These are phyloP conservation scores for Leccinum disarticulatum DNA, from an alignment of 768 basidiomycete genomes.

Conservation along the genomic window DNA sequence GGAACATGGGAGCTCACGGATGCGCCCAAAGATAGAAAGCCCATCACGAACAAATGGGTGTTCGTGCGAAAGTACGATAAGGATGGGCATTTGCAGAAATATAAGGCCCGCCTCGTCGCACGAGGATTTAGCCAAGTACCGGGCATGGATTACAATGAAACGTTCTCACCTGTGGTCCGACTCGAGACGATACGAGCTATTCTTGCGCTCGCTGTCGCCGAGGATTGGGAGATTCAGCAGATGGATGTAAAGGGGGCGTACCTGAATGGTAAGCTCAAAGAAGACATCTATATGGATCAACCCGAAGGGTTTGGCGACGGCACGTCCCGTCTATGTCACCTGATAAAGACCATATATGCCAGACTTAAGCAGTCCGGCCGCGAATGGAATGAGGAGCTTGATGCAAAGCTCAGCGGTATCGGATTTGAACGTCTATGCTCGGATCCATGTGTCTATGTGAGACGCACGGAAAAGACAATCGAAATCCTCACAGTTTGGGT, in stretches of 20 bases:
- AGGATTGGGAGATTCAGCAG: not conserved
- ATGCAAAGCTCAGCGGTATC: not conserved
- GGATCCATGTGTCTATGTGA: constrained; percentile 5
- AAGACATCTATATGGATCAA: not conserved
- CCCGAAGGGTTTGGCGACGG: not conserved
- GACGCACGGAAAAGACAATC: not conserved
- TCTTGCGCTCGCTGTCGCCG: not conserved
- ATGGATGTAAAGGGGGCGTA: not conserved
- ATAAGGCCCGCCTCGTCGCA: not conserved
- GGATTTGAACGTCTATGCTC: not conserved
- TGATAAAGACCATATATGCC: not conserved
- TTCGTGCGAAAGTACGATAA: not conserved
- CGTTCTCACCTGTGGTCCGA: not conserved
- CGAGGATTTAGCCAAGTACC: not conserved
- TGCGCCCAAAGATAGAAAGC: not conserved
- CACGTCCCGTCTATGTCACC: not conserved
- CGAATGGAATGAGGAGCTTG: not conserved
- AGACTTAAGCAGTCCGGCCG: not conserved
- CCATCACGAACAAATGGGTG: not conserved
- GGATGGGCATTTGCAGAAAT: not conserved
- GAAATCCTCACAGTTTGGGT: constrained; percentile 26
- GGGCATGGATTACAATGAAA: not conserved
- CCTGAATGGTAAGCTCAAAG: not conserved
- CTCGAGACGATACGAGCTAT: not conserved
- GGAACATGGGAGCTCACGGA: too few relatives aligned